Base-by-base conservation (phyloP, 2,329 filamentous ascomycete species). In the Capronia americana region DNA sequence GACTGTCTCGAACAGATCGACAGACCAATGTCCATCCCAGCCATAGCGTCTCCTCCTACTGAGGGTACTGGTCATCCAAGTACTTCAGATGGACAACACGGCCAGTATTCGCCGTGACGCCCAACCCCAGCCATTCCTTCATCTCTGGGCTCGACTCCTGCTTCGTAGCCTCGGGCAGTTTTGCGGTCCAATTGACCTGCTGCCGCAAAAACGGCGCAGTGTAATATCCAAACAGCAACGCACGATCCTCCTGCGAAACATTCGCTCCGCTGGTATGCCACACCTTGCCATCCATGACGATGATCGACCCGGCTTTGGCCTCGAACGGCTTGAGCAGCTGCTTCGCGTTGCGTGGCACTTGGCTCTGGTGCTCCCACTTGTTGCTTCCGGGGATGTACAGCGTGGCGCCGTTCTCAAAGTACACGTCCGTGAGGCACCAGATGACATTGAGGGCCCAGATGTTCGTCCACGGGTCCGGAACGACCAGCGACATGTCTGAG, bases 261-360 rank as follows among this genome's bases (percentile, higher is more conserved):
- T 78, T 78, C 38, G 63, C 59, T n/a, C 76, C 76, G 8, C 66
- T 71, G 2, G 76, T 78, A 41, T 78, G 76, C 76, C 76, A 78
- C 1, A 78, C 69, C 1, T 73, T 67, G 0, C 76, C 76, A 28
- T 77, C 74, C 74, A 78, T 76, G 41, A 76, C 67, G 46, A 78
- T 66, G 10, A 77, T 73, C 50, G 74, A 73, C 2, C 76, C 76
- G 2, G 75, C 74, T 55, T 74, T 75, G 7, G 70, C 76, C 61
- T 77, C 74, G 23, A 77, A 76, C 1, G 76, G 75, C 8, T 70
- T 62, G 6, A 77, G 71, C 14, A 73, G 62, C 28, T 73, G 65
- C 0, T 71, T 71, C 1, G 75, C 76, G 38, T 77, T 68, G 10
- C 51, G 54, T 12, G 59, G 64, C 14, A 69, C 56, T 17, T 69